Evolutionary conservation across 2,329 filamentous ascomycete species (phyloP).

Genomic region (Ceratocystis huliohia): DNA sequence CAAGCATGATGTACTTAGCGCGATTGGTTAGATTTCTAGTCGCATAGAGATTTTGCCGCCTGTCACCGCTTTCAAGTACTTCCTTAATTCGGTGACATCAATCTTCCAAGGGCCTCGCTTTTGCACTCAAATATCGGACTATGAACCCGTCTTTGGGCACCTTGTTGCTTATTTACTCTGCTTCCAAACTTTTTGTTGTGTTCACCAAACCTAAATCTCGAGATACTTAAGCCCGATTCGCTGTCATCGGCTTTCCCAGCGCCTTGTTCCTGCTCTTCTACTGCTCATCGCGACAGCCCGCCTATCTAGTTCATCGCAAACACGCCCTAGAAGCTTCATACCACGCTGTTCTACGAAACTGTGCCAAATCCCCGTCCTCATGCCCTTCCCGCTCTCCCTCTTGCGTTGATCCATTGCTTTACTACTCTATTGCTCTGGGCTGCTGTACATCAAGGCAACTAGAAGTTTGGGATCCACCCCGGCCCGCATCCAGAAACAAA

Average conservation of each 20-base stretch:
- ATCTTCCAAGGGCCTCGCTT: not conserved
- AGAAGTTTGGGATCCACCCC: not conserved
- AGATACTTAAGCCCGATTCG: no score
- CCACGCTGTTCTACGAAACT: not conserved
- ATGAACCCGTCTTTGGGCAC: not conserved
- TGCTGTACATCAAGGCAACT: not conserved
- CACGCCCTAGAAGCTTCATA: not conserved
- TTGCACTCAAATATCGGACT: not conserved
- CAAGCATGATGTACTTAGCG: no score
- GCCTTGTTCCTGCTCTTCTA: not conserved
- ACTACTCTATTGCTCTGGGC: not conserved
- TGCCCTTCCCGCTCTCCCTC: not conserved
- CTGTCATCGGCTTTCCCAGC: not conserved
- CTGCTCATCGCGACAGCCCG: not conserved
- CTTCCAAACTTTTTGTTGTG: not conserved
- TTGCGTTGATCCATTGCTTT: not conserved
- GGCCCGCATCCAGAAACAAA: not conserved
- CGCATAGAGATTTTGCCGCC: slow-evolving; percentile 9
- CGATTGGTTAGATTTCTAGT: not conserved
- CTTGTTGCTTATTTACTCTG: not conserved
- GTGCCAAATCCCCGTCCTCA: not conserved
- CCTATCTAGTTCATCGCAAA: not conserved
- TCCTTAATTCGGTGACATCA: slow-evolving; percentile 16
- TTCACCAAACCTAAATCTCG: not conserved
- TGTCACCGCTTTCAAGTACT: slow-evolving; percentile 8